Percentiles rank a stretch among this genome's conserved stretches.
phyloP scores from a whole-genome alignment of 306 rosid species.

The peach (Prunus persica) region DNA sequence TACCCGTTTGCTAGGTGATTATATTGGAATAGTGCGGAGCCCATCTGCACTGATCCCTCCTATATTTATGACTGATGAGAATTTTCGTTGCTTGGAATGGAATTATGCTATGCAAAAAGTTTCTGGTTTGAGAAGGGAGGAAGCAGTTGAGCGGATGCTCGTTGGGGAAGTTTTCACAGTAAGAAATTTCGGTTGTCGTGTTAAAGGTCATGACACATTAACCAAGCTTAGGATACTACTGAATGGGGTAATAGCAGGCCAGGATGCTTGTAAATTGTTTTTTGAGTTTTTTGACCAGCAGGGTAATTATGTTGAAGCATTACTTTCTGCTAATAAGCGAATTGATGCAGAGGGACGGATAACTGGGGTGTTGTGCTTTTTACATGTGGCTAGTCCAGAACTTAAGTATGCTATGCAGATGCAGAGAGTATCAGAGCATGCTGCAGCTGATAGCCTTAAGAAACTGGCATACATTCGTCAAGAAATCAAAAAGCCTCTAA shows the following conservation, averaged over 20 bases:
- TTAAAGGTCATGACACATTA: slow-evolving; percentile 41
- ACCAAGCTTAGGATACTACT: slow-evolving; percentile 35
- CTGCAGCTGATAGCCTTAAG: slow-evolving; percentile 35
- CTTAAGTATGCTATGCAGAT: slow-evolving; percentile 41
- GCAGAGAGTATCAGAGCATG: slow-evolving; percentile 39
- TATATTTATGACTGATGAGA: slow-evolving; percentile 40
- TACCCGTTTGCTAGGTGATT: slow-evolving; percentile 46
- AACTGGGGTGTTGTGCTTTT: slow-evolving; percentile 41
- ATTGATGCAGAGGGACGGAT: slow-evolving; percentile 31
- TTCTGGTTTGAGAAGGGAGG: slow-evolving; percentile 43
- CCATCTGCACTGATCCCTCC: slow-evolving; percentile 50
- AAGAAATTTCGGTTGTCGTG: slow-evolving; percentile 32
- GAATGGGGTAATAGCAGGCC: slow-evolving; percentile 31
- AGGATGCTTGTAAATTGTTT: slow-evolving; percentile 31
- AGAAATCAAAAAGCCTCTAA: slow-evolving; percentile 33
- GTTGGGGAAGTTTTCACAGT: slow-evolving; percentile 45
- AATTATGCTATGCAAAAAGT: slow-evolving; percentile 42
- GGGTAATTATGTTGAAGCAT: slow-evolving; percentile 35
- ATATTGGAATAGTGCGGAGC: slow-evolving; percentile 36
- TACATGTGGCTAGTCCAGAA: slow-evolving; percentile 42
- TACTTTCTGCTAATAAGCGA: slow-evolving; percentile 38
- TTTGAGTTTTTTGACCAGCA: slow-evolving; percentile 33
- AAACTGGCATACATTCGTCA: slow-evolving; percentile 39
- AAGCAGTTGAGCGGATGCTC: slow-evolving; percentile 32
- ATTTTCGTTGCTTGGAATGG: slow-evolving; percentile 43